Conservation (phyloP, 2,329 filamentous ascomycete species). For the Fusarium sambucinum region DNA sequence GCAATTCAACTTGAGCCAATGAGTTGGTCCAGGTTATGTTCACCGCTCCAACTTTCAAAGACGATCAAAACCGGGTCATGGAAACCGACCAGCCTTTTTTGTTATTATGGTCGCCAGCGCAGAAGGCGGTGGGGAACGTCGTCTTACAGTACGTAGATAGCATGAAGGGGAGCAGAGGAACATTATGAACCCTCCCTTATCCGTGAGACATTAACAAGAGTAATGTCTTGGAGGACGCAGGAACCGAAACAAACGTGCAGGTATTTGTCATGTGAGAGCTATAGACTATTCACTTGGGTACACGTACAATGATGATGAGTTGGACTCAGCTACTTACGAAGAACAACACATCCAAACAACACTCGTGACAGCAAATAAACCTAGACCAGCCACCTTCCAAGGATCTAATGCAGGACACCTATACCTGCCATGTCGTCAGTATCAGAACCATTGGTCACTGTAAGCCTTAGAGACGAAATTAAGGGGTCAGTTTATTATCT, state of each 20-base stretch:
- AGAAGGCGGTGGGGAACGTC: conserved; percentile 35
- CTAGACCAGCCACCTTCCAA: conserved; percentile 40
- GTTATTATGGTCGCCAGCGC: conserved; percentile 8
- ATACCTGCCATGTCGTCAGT: neutral
- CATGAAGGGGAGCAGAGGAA: conserved; percentile 10
- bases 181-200: neutral
- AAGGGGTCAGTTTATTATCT: too few species aligned
- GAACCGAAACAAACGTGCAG: conserved; percentile 20
- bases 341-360: neutral
- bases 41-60: conserved; percentile 28
- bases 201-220: neutral
- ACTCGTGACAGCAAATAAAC: conserved; percentile 24
- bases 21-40: conserved; percentile 13
- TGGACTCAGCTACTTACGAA: neutral
- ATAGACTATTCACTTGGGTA: neutral
- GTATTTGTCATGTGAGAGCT: neutral
- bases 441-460: neutral
- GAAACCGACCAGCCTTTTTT: conserved; percentile 10
- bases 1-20: conserved; percentile 30
- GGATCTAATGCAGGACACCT: conserved; percentile 24
- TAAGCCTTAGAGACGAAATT: too few species aligned
- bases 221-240: conserved; percentile 12
- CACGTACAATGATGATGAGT: neutral
- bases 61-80: conserved; percentile 12
- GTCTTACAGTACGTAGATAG: conserved; percentile 16